Evolutionary conservation across 1,139 yeast species (phyloP).

Genomic region (Lodderomyces jiufengensis): DNA sequence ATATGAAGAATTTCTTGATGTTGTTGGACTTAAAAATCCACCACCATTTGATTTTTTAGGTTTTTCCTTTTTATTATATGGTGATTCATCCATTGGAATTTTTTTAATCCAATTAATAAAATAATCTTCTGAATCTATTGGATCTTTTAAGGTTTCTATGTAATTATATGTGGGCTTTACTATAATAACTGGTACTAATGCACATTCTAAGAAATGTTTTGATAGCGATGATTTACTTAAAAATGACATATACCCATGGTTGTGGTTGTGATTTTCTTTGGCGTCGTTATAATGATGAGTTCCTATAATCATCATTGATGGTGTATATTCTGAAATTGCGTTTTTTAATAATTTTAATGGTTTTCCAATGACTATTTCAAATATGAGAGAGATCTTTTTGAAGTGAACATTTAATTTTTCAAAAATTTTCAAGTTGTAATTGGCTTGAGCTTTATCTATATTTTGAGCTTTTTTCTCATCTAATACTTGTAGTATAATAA

Average conservation of each 20-base stretch:
- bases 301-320: conserved; percentile 65
- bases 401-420: conserved; percentile 44
- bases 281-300: conserved; percentile 40
- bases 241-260: conserved; percentile 34
- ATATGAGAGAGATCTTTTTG: conserved; percentile 51
- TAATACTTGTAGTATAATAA: conserved; percentile 57
- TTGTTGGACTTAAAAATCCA: conserved; percentile 17
- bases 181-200: conserved; percentile 65
- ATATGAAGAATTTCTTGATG: conserved; percentile 17
- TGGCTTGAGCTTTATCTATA: conserved; percentile 32
- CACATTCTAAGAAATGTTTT: conserved; percentile 62
- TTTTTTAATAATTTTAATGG: conserved; percentile 52
- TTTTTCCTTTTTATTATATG: conserved; percentile 9
- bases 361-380: conserved; percentile 62
- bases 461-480: conserved; percentile 36
- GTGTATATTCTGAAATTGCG: conserved; percentile 60
- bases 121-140: conserved; percentile 28
- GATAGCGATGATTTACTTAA: conserved; percentile 48
- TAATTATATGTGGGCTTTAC: conserved; percentile 55
- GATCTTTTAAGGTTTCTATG: conserved; percentile 22
- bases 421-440: conserved; percentile 36
- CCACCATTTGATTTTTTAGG: not conserved
- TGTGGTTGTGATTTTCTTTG: conserved; percentile 26
- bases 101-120: conserved; percentile 29
- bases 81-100: conserved; percentile 15